Percentiles rank a stretch among this genome's conserved stretches.
Conservation (phyloP, 2,329 filamentous ascomycete genomes). For the Fusarium sp. region DNA sequence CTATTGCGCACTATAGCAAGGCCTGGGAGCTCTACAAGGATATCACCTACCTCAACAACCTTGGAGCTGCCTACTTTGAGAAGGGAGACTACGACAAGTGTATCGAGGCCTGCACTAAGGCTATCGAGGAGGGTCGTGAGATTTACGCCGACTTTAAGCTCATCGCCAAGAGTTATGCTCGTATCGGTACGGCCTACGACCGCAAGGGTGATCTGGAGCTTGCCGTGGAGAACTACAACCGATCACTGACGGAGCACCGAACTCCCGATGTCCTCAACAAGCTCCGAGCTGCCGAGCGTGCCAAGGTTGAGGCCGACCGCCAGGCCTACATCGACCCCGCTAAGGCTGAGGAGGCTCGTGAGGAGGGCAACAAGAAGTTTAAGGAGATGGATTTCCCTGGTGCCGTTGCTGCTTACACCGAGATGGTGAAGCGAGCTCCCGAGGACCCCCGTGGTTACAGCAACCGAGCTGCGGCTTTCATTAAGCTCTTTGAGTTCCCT, state of each 20-base stretch:
- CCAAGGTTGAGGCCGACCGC: slow-evolving; percentile 77
- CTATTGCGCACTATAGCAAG: slow-evolving; percentile 92
- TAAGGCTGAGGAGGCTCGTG: slow-evolving; percentile 94
- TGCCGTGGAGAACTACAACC: slow-evolving; percentile 90
- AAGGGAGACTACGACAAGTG: slow-evolving; percentile 92
- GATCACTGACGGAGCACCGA: slow-evolving; percentile 93
- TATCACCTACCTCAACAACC: slow-evolving; percentile 96
- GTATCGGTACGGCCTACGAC: slow-evolving; percentile 93
- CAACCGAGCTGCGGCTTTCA: slow-evolving; percentile 94
- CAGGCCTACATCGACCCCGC: slow-evolving; percentile 85
- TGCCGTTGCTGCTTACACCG: slow-evolving; percentile 89
- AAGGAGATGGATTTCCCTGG: slow-evolving; percentile 96
- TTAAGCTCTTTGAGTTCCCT: slow-evolving; percentile 96
- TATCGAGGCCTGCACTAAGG: slow-evolving; percentile 86
- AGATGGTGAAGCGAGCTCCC: slow-evolving; percentile 96
- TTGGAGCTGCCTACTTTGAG: slow-evolving; percentile 92
- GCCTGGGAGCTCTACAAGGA: slow-evolving; percentile 96
- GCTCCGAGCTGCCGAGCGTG: slow-evolving; percentile 88
- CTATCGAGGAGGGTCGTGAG: slow-evolving; percentile 86
- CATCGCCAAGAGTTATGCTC: slow-evolving; percentile 96
- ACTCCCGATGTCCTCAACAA: slow-evolving; percentile 93
- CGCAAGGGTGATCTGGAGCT: slow-evolving; percentile 80
- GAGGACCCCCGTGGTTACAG: slow-evolving; percentile 94
- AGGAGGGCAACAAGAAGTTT: slow-evolving; percentile 95
- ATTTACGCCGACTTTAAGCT: slow-evolving; percentile 97